These are phyloP conservation scores for Ogataea sp. DNA, from an alignment of 805 yeast genomes.

Conservation along the genomic window DNA sequence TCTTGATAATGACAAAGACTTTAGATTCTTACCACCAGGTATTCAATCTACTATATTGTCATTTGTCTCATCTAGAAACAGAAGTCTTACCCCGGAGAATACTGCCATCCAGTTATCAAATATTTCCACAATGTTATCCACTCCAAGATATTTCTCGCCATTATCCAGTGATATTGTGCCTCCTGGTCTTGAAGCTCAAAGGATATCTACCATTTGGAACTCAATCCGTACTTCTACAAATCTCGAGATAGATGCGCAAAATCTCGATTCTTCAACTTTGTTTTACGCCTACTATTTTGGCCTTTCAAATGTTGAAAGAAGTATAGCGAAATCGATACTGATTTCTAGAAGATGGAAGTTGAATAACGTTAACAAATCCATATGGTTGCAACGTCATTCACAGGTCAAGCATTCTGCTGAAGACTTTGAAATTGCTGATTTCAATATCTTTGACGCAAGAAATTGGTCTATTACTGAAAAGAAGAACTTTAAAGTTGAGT, in stretches of 20 bases:
- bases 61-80: constrained; percentile 15
- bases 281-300: constrained; percentile 38
- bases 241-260: constrained; percentile 18
- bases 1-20: constrained; percentile 17
- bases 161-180: constrained; percentile 19
- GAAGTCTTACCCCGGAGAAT: constrained; percentile 1
- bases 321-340: constrained; percentile 26
- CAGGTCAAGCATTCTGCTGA: constrained; percentile 30
- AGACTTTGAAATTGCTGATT: constrained; percentile 33
- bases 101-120: constrained; percentile 12
- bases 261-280: constrained; percentile 27
- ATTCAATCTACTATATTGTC: constrained; percentile 24
- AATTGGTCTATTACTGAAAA: constrained; percentile 36
- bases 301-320: constrained; percentile 32
- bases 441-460: constrained; percentile 33
- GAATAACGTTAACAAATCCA: constrained; percentile 18
- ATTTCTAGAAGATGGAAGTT: constrained; percentile 31
- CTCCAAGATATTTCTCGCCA: constrained; percentile 20
- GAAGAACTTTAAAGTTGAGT: constrained; percentile 31
- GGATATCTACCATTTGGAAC: constrained; percentile 25
- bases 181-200: constrained; percentile 25
- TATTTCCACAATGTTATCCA: constrained; percentile 15
- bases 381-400: constrained; percentile 33
- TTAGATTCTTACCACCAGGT: constrained; percentile 27
- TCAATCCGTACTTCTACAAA: constrained; percentile 14